Base-by-base conservation (phyloP, 768 basidiomycete species). In the Suillus ampliporus region DNA sequence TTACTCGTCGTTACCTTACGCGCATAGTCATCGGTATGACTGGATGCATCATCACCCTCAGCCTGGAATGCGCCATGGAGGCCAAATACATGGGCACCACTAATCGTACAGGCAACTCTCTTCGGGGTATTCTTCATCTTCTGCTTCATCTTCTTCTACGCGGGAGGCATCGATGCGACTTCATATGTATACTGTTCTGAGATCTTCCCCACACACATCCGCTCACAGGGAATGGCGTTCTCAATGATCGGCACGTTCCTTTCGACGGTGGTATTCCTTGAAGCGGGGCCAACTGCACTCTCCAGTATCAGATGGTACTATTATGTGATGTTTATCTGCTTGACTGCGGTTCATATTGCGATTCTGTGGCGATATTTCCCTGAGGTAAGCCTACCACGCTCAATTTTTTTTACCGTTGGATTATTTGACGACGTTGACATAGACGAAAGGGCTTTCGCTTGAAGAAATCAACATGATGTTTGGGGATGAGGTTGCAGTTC, bases 71-170 rank as follows among this genome's bases (percentile, higher is more conserved):
- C 37, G n/a, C 44, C 14, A 57, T 40, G 56, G 56, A 40, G 35
- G 56, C 57, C 57, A 15, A 40, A 40, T 43, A 40, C 28, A 19
- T 26, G 21, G 56, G 38, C 26, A 57, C 21, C 17, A 5, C 31
- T 10, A 17, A 57, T 28, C 57, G 23, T 15, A 8, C 7, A 26
- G 47, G 47, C 23, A 48, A 48, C 14, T 48, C 47, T 48, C 23
- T 48, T 38, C n/a, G 61, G 61, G 6, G 47, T 59, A 23, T 37
- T 58, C 37, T 63, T 59, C 37, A 48, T 62, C 43, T 58, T 51
- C 35, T 19, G n/a, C 34, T 62, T 62, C 57, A 58, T 62, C 21
- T 62, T 41, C 46, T 57, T 58, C 19, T 59, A 63, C 11, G 57
- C 61, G 5, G 50, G 62, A 31, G 34, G 57, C 47, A 63, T 44